Base-by-base conservation (phyloP, 768 basidiomycete species). In the Lentinula sp. region DNA sequence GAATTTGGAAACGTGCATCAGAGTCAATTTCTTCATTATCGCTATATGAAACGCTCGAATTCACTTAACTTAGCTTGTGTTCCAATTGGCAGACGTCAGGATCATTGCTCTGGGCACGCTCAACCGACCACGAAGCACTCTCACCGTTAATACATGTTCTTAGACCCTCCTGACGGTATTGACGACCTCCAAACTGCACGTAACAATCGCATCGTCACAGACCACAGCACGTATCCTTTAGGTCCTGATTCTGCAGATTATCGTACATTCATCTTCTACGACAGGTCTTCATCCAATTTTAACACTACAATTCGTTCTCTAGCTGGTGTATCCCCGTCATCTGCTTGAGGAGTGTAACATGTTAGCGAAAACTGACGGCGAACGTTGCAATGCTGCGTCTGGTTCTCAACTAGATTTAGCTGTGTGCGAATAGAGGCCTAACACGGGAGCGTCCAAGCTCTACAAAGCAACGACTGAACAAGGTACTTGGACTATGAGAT, bases 91-190 rank as follows among this genome's bases (percentile, higher is more conserved):
- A 7, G 91, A 93, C 67, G 83, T 89, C 37, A 82, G 90, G 31
- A 80, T 93, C 58, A 71, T 93, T 58, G 88, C 83, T 0, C 78
- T 92, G 49, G 91, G 91, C 9, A 85, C 84, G 1, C 75, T 87
- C 18, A 78, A 81, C 62, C 80, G 75, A 40, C 86, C 87, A 4
- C 77, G 80, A 43, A 84, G 82, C 56, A 70, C 78, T 45, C 73
- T 87, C 39, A 80, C 71, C 13, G 76, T 87, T 34, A 93, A 93
- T 65, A 77, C 57, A 66, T 78, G 43, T 80, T 92, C 59, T 70
- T 93, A 46, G 83, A 85, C 65, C 91, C 90, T 6, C 86, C 88
- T 23, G 23, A 23, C 2, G 87, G 84, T 4, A 81, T 89, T 45
- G 76, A 75, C 11, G 66, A 74, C 35, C 67, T 65, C 56, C 45